Base-by-base conservation (phyloP, 1,139 yeast genomes). In the Magnusiomyces paraingens region DNA sequence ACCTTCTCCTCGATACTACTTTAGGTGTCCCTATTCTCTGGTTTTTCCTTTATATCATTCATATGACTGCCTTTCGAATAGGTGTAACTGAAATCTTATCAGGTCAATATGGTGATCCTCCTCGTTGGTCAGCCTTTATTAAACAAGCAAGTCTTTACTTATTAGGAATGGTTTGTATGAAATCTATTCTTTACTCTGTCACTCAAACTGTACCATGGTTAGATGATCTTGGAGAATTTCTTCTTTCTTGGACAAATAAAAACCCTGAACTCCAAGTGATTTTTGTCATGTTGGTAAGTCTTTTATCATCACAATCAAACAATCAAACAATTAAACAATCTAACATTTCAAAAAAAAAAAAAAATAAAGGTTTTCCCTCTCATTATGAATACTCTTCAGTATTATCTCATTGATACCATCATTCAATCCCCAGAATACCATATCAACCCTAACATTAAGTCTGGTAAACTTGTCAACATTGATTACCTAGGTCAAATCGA, bases 21-120 rank as follows among this genome's bases (percentile, higher is more conserved):
- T 77, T 91, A n/a, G 99, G 99, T 0, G 95, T 90, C 1, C 94
- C 94, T 22, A 78, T 91, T 2, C 74, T 93, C 45, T 90, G 86
- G 82, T 67, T 67, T 18, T 69, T 73, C 46, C 70, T 84, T 15
- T 70, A 72, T 51, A 55, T 72, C 18, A 69, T 79, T 1, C 81
- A 78, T 61, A 63, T 71, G 42, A 65, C 79, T 11, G 84, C 86
- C 15, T 75, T 76, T 58, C 69, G 66, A 44, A 65, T 73, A 1
- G 71, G 80, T 2, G 75, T 86, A 48, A 66, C 72, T 50, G 81
- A 87, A 53, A 84, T 89, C 5, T 83, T 85, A 53, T 84, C 94
- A 50, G 98, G 98, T 1, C 82, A 86, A 63, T 93, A 93, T 66
- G 95, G 95, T 1, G 66, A 72, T 32, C 86, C 86, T 26, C 97